Conservation (phyloP, 805 yeast genomes). For the Isabelozyma gotoi region DNA sequence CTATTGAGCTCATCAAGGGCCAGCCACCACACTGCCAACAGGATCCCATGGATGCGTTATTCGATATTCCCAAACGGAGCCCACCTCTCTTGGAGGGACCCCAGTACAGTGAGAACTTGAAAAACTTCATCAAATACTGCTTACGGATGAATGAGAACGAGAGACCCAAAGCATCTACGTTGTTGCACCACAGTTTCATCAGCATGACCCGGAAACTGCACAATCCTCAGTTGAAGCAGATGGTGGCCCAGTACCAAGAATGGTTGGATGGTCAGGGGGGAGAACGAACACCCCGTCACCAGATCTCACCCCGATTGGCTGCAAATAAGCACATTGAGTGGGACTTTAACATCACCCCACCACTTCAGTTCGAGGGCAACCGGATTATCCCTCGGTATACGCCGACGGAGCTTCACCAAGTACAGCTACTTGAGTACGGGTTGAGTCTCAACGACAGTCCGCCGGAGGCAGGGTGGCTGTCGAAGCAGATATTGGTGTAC, state of each 20-base stretch:
- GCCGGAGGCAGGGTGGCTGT: neutral
- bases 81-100: slow-evolving; percentile 59
- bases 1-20: slow-evolving; percentile 81
- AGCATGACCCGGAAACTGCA: neutral
- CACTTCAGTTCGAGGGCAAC: neutral
- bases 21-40: slow-evolving; percentile 73
- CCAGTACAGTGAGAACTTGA: slow-evolving; percentile 49
- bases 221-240: neutral
- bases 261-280: neutral
- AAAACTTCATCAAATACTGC: slow-evolving; percentile 67
- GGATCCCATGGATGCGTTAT: slow-evolving; percentile 76
- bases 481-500: slow-evolving; percentile 1
- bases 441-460: neutral
- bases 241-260: neutral
- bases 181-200: slow-evolving; percentile 53
- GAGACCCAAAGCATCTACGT: slow-evolving; percentile 60
- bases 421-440: neutral
- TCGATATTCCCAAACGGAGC: slow-evolving; percentile 62
- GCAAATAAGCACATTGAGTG: neutral
- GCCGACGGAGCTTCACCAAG: neutral
- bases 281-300: neutral
- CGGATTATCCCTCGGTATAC: neutral
- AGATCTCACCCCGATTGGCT: neutral
- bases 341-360: neutral
- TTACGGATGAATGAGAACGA: slow-evolving; percentile 61